These are phyloP conservation scores for Albugo candida DNA, from an alignment of 352 stramenopile species.

Conservation along the genomic window DNA sequence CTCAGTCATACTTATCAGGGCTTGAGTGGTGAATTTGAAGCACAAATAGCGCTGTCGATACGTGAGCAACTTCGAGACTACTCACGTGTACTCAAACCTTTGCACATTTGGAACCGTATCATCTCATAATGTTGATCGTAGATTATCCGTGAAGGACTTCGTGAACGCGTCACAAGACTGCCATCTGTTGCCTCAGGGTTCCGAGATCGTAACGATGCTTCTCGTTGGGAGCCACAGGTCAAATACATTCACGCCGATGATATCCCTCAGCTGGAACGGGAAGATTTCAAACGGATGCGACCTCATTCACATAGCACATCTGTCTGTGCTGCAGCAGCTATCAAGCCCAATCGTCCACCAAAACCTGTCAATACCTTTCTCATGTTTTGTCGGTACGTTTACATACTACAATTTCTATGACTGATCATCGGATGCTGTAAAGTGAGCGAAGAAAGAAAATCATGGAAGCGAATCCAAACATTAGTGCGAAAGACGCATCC, in stretches of 20 bases:
- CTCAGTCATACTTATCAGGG: constrained; percentile 14
- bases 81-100: constrained; percentile 21
- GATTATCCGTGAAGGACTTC: constrained; percentile 50
- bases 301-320: constrained; percentile 31
- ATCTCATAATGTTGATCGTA: constrained; percentile 6
- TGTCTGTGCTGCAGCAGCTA: constrained; percentile 6
- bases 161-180: constrained; percentile 33
- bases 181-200: constrained; percentile 30
- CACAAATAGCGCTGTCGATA: constrained; percentile 55
- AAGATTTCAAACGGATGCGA: constrained; percentile 67
- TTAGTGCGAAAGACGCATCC: constrained; percentile 59
- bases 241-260: constrained; percentile 62
- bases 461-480: constrained; percentile 47
- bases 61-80: constrained; percentile 61
- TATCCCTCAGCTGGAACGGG: constrained; percentile 42
- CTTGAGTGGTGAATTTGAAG: constrained; percentile 58
- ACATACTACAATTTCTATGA: background rate
- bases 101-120: background rate
- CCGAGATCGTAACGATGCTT: constrained; percentile 38
- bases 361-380: constrained; percentile 75
- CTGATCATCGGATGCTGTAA: background rate
- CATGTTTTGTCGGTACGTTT: constrained; percentile 44
- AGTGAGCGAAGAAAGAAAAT: constrained; percentile 66
- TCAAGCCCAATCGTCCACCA: constrained; percentile 43
- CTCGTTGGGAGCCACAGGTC: constrained; percentile 40